Conservation (phyloP, 2,329 filamentous ascomycete genomes). For the Aspergillus spinulosporus region DNA sequence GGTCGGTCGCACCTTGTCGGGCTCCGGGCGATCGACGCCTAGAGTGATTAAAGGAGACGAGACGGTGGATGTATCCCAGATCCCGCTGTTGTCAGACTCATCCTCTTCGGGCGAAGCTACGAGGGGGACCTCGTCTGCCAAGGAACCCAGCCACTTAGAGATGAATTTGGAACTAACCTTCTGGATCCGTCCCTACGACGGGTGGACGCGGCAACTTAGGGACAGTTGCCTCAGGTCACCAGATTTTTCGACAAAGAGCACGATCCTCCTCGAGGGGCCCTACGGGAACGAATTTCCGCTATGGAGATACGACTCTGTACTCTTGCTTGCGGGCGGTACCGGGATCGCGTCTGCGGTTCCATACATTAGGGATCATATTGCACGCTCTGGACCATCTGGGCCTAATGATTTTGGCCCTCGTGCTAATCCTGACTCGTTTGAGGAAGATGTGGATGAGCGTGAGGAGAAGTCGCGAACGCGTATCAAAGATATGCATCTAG, state of each 20-base stretch:
- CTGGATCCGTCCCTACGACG: slow-evolving; percentile 53
- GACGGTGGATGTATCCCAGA: slow-evolving; percentile 21
- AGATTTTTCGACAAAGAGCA: slow-evolving; percentile 23
- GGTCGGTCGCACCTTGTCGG: neutral
- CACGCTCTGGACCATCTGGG: slow-evolving; percentile 11
- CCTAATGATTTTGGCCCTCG: too few relatives aligned
- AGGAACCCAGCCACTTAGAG: neutral
- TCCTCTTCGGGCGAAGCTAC: neutral
- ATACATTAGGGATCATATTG: slow-evolving; percentile 38
- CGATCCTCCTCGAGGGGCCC: slow-evolving; percentile 52
- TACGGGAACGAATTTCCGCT: slow-evolving; percentile 49
- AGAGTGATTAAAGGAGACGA: slow-evolving; percentile 10
- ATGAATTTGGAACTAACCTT: slow-evolving; percentile 45
- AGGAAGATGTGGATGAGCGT: too few relatives aligned
- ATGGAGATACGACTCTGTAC: slow-evolving; percentile 50
- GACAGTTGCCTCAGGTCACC: slow-evolving; percentile 34
- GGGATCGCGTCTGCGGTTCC: slow-evolving; percentile 49
- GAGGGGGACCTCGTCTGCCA: too few relatives aligned
- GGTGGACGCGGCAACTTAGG: slow-evolving; percentile 52
- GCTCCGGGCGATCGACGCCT: neutral
- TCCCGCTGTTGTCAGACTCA: slow-evolving; percentile 29
- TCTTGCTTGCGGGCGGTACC: slow-evolving; percentile 49
- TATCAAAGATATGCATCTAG: slow-evolving; percentile 29
- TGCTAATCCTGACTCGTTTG: too few relatives aligned
- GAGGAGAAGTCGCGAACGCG: too few relatives aligned